Evolutionary conservation across 805 yeast species (phyloP), one percentile per base, ranked within the genome.

Genomic region (Pichia membranifaciens): DNA sequence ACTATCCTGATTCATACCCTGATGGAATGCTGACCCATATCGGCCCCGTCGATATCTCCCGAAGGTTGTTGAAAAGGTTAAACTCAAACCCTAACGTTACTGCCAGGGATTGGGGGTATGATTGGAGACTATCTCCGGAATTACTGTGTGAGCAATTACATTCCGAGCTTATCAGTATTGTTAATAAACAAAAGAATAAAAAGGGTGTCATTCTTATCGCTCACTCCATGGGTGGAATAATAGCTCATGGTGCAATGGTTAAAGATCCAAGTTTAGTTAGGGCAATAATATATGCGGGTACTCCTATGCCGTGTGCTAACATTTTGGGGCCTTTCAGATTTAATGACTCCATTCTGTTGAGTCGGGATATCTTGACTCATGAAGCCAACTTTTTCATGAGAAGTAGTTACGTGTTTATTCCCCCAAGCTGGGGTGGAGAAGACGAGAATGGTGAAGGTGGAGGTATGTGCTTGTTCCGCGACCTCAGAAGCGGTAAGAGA

Each of bases 191-290:
- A 21, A 35, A 22, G 3, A 34, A 33, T 0, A 79, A 78, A 16
- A 75, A 75, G 51, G 88, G 86, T 12, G 74, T 82, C 0, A 66
- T 83, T 22, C 79, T 90, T 1, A 78, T 90, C 44, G 93, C 93
- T 0, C 97, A 90, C 62, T 88, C 96, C 0, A 89, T 90, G 96
- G 97, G 97, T 45, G 97, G 97, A 0, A 60, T 90, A 31, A 75
- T 90, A 6, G 80, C 95, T 0, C 96, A 88, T 59, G 82, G 84
- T 47, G 87, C 84, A 0, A 69, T 90, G 72, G 84, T 83, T 45
- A 68, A 69, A 44, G 75, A 79, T 49, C 89, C 96, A 0, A 66
- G 75, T 13, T 62, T 88, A 38, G 75, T 90, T 57, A 71, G 90
- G 51, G 91, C 93, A 1, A 55, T 90, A 1, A 64, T 90, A 2